phyloP scores from a whole-genome alignment of 495 filamentous ascomycete genomes.

The Amphirosellinia nigrospora region DNA sequence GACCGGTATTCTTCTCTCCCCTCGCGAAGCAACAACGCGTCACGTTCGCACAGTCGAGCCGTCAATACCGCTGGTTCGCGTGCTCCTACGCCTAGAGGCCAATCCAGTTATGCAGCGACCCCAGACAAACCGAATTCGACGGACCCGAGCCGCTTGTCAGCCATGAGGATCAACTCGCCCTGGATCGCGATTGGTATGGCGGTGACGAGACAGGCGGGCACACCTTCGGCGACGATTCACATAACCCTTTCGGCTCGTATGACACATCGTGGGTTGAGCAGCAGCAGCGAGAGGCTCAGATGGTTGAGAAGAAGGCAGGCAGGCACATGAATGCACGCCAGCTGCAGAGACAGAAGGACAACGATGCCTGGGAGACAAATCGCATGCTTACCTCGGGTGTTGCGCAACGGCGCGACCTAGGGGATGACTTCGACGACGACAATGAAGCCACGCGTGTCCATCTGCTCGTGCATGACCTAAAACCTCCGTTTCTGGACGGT shows the following conservation, averaged over 20 bases:
- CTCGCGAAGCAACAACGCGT: constrained; percentile 46
- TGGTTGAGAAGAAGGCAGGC: constrained; percentile 75
- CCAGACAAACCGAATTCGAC: constrained; percentile 58
- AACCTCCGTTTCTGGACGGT: constrained; percentile 94
- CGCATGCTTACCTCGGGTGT: constrained; percentile 97
- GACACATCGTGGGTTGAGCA: constrained; percentile 70
- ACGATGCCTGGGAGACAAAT: constrained; percentile 98
- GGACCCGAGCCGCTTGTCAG: constrained; percentile 56
- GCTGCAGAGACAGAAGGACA: constrained; percentile 87
- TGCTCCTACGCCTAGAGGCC: constrained; percentile 55
- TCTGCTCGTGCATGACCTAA: constrained; percentile 90
- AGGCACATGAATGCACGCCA: constrained; percentile 73
- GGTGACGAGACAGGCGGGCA: constrained; percentile 74
- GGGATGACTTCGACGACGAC: constrained; percentile 84
- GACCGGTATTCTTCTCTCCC: constrained; percentile 65
- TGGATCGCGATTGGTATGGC: constrained; percentile 89
- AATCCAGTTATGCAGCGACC: constrained; percentile 56
- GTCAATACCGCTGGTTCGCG: constrained; percentile 43
- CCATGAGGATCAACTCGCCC: constrained; percentile 60
- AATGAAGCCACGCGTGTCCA: constrained; percentile 91
- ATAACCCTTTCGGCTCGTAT: constrained; percentile 62
- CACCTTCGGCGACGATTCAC: constrained; percentile 78
- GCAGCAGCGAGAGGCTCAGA: constrained; percentile 71
- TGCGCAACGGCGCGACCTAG: constrained; percentile 83
- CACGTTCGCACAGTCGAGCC: constrained; percentile 44